Evolutionary conservation across 2,329 filamentous ascomycete genomes (phyloP), one percentile per base, ranked within the genome.

Genomic region (Fusarium sacchari): DNA sequence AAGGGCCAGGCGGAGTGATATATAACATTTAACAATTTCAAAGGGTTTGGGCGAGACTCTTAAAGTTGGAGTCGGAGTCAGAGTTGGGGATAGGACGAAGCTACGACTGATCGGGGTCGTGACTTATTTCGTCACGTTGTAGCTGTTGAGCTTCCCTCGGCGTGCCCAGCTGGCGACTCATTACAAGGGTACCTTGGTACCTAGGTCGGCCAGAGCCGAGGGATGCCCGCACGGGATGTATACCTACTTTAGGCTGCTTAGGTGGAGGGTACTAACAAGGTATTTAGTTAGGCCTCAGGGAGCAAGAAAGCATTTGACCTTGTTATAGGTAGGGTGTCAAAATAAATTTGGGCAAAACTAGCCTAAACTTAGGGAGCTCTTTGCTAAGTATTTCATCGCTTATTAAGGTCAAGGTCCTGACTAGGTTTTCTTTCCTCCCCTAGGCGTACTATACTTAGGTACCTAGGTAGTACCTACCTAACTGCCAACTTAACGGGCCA

Each of bases 161-260:
- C 52, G 55, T 59, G 47, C n/a, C 32, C 37, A 67, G 53, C 56
- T 53, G 62, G 46, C 60, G 44, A 60, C 37, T 28, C 18, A 56
- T 26, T 58, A 72, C 76, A 80, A 75, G 79, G 78, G 62, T 78
- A 15, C 32, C 30, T 32, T n/a, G n/a, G n/a, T n/a, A 32, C 30
- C 32, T 32, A 37, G 55, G 50, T 64, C 75, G 67, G 74, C 43
- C 66, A 72, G 73, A 78, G 69, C 79, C 76, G 79, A 80, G 78
- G 67, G 67, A 55, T 58, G 46, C 50, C 28, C 18, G 32, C 14
- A n/a, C n/a, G n/a, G n/a, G n/a, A n/a, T n/a, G n/a, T n/a, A n/a
- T n/a, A n/a, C n/a, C n/a, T n/a, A n/a, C n/a, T n/a, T n/a, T n/a
- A n/a, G n/a, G n/a, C n/a, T n/a, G n/a, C n/a, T n/a, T n/a, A n/a